These are phyloP conservation scores for Aspergillus taichungensis DNA, from an alignment of 495 filamentous ascomycete species.

Conservation along the genomic window DNA sequence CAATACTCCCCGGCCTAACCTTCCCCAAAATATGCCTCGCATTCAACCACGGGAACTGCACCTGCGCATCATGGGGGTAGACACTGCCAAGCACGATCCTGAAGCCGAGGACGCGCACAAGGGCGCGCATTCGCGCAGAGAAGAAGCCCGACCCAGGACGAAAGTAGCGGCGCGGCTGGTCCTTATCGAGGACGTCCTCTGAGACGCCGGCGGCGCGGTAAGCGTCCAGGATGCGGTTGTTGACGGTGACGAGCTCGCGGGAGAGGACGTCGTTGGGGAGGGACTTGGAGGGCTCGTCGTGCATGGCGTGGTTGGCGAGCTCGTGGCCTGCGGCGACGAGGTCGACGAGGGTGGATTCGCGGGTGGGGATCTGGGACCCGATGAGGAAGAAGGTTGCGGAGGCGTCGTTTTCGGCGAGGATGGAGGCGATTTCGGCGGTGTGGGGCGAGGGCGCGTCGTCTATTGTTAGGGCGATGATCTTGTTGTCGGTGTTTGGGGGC, in stretches of 20 bases:
- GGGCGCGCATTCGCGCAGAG: slow-evolving; percentile 51
- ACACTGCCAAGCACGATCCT: slow-evolving; percentile 66
- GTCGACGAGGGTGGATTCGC: slow-evolving; percentile 49
- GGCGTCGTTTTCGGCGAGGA: slow-evolving; percentile 48
- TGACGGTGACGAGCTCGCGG: slow-evolving; percentile 32
- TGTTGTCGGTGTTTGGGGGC: slow-evolving; percentile 27
- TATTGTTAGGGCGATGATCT: slow-evolving; percentile 70
- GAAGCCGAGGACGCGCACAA: slow-evolving; percentile 50
- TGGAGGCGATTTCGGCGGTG: slow-evolving; percentile 59
- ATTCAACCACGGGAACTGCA: slow-evolving; percentile 58
- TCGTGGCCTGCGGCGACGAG: slow-evolving; percentile 59
- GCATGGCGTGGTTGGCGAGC: slow-evolving; percentile 79
- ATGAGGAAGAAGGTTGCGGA: slow-evolving; percentile 75
- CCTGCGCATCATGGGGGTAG: slow-evolving; percentile 81
- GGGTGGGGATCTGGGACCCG: slow-evolving; percentile 58
- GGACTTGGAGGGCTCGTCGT: slow-evolving; percentile 60
- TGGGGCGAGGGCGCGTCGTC: slow-evolving; percentile 73
- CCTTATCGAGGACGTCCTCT: slow-evolving; percentile 1
- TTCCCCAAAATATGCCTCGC: slow-evolving; percentile 73
- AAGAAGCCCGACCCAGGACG: slow-evolving; percentile 78
- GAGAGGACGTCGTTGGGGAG: slow-evolving; percentile 26
- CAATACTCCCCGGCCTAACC: slow-evolving; percentile 63
- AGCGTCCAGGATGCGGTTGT: slow-evolving; percentile 41
- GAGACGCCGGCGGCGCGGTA: slow-evolving; percentile 35
- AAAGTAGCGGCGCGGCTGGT: slow-evolving; percentile 51